These are phyloP conservation scores for Saccharomycopsis fibuligera DNA, from an alignment of 805 yeast species.

Conservation along the genomic window DNA sequence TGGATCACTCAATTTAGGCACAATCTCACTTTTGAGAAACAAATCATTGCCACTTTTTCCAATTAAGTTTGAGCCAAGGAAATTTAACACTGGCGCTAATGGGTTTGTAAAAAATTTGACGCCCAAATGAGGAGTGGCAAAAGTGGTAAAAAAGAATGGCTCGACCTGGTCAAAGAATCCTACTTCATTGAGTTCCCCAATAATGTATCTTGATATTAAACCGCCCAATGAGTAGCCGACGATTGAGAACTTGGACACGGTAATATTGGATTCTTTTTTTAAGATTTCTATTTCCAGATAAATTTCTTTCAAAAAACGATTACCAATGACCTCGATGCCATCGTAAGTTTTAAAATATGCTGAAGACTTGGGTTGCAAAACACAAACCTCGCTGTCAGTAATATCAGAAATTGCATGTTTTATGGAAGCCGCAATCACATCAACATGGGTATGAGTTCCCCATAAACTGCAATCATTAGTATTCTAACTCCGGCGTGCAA, in stretches of 20 bases:
- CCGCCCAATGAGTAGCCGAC: slow-evolving; percentile 93
- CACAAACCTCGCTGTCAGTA: slow-evolving; percentile 38
- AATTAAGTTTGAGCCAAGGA: slow-evolving; percentile 46
- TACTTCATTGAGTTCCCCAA: slow-evolving; percentile 60
- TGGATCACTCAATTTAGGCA: slow-evolving; percentile 51
- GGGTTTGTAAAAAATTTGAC: slow-evolving; percentile 40
- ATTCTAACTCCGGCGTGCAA: neutral
- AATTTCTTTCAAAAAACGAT: slow-evolving; percentile 64
- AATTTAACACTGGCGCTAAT: slow-evolving; percentile 35
- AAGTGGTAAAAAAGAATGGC: slow-evolving; percentile 59
- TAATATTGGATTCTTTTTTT: slow-evolving; percentile 28
- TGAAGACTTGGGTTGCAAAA: slow-evolving; percentile 51
- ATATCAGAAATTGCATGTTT: slow-evolving; percentile 30
- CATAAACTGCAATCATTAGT: slow-evolving; percentile 43
- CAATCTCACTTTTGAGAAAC: slow-evolving; percentile 45
- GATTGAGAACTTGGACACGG: slow-evolving; percentile 57
- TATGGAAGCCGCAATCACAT: slow-evolving; percentile 39
- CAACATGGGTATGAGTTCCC: slow-evolving; percentile 60
- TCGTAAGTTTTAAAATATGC: slow-evolving; percentile 75
- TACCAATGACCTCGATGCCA: slow-evolving; percentile 71
- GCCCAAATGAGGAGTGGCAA: slow-evolving; percentile 79
- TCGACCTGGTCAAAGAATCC: slow-evolving; percentile 48
- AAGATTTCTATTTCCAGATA: slow-evolving; percentile 35
- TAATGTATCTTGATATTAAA: slow-evolving; percentile 67
- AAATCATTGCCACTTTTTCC: slow-evolving; percentile 73